These are phyloP conservation scores for Aspergillus taichungensis DNA, from an alignment of 495 filamentous ascomycete species.

Conservation along the genomic window DNA sequence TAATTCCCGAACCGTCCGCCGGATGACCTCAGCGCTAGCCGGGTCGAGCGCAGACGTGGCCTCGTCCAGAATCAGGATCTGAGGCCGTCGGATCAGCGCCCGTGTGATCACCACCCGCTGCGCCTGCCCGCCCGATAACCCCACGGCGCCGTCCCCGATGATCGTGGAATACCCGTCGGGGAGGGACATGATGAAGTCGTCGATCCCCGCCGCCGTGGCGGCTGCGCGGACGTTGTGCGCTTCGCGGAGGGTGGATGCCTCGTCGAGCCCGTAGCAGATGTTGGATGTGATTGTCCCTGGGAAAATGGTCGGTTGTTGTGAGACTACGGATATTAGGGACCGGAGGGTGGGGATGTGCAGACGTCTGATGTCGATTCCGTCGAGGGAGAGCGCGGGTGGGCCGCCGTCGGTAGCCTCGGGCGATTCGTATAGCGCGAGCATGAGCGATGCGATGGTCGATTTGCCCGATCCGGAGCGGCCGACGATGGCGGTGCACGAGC, in stretches of 20 bases:
- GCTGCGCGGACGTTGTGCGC: slow-evolving; percentile 43
- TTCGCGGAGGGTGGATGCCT: slow-evolving; percentile 26
- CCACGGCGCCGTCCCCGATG: slow-evolving; percentile 68
- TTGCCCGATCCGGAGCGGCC: slow-evolving; percentile 84
- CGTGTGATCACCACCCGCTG: slow-evolving; percentile 78
- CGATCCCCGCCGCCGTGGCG: slow-evolving; percentile 61
- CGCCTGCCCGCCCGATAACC: slow-evolving; percentile 74
- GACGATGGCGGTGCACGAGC: slow-evolving; percentile 65
- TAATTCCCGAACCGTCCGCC: slow-evolving; percentile 49
- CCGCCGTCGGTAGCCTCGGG: slow-evolving; percentile 12
- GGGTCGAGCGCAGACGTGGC: slow-evolving; percentile 75
- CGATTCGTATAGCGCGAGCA: slow-evolving; percentile 58
- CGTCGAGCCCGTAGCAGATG: slow-evolving; percentile 66
- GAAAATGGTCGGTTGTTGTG: slow-evolving; percentile 73
- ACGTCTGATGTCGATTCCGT: slow-evolving; percentile 40
- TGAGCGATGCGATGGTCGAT: slow-evolving; percentile 70
- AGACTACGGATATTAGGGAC: slow-evolving; percentile 61
- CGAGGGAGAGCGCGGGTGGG: slow-evolving; percentile 43
- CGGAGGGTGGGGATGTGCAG: slow-evolving; percentile 59
- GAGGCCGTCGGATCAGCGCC: slow-evolving; percentile 61
- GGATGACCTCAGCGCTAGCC: slow-evolving; percentile 56
- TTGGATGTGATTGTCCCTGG: slow-evolving; percentile 63
- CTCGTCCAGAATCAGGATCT: slow-evolving; percentile 76
- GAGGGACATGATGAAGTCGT: slow-evolving; percentile 70
- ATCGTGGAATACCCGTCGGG: slow-evolving; percentile 64